Conservation (phyloP, 2,329 filamentous ascomycete genomes). For the Thielaviopsis populi region DNA sequence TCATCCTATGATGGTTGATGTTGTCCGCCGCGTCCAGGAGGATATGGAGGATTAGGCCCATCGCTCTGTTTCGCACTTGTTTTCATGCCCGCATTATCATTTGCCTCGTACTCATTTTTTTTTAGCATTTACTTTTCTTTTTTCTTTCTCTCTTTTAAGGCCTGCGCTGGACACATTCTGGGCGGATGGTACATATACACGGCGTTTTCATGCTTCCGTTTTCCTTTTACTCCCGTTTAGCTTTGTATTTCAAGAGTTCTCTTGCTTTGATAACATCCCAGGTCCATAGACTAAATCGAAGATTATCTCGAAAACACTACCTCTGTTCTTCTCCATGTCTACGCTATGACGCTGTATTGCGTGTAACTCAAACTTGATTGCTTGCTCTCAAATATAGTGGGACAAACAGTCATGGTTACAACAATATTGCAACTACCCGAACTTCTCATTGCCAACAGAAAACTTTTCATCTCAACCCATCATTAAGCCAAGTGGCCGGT, state of each 20-base stretch:
- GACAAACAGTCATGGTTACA: not conserved
- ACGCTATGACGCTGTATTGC: not conserved
- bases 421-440: not conserved
- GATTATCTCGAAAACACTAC: not conserved
- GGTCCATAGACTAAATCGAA: not conserved
- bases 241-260: conserved; percentile 3
- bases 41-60: conserved; percentile 25
- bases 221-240: not conserved
- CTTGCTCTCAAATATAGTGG: not conserved
- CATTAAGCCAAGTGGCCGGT: not conserved
- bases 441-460: not conserved
- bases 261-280: not conserved
- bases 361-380: not conserved
- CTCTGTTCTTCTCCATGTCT: not conserved
- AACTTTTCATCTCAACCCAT: not conserved
- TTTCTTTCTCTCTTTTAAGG: conserved; percentile 6
- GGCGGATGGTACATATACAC: conserved; percentile 7
- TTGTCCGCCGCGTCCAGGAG: conserved; percentile 75
- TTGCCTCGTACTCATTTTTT: conserved; percentile 4
- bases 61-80: not conserved
- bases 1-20: conserved; percentile 56
- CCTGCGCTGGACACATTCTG: conserved; percentile 12
- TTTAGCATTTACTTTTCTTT: conserved; percentile 7
- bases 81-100: conserved; percentile 9
- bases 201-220: conserved; percentile 10